phyloP scores from a whole-genome alignment of 1,284 basidiomycete species.

The Austroboletus niveus region DNA sequence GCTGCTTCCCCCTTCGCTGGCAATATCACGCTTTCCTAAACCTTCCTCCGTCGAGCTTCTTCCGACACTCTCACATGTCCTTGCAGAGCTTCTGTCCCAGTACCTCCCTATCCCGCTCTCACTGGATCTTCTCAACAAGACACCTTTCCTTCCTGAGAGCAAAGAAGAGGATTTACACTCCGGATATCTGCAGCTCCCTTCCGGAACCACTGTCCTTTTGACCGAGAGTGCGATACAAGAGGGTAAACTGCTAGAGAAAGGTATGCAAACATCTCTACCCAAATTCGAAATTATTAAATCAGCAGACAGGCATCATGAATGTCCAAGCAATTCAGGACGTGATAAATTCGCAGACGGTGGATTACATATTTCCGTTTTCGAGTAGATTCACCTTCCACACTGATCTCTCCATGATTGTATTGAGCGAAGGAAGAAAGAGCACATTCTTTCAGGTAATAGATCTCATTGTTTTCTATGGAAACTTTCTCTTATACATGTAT shows the following conservation, averaged over 20 bases:
- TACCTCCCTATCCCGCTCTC: slow-evolving; percentile 52
- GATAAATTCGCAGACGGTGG: slow-evolving; percentile 67
- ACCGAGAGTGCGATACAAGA: slow-evolving; percentile 70
- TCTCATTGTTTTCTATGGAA: not conserved
- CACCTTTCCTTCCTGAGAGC: slow-evolving; percentile 62
- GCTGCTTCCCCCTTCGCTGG: slow-evolving; percentile 67
- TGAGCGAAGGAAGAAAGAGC: slow-evolving; percentile 67
- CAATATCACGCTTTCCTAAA: slow-evolving; percentile 59
- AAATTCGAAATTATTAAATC: not conserved
- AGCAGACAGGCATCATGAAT: slow-evolving; percentile 59
- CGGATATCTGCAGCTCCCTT: slow-evolving; percentile 72
- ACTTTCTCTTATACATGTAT: not conserved
- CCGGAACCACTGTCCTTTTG: slow-evolving; percentile 60
- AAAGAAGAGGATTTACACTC: slow-evolving; percentile 73
- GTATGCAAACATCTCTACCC: slow-evolving; percentile 31
- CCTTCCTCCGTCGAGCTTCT: slow-evolving; percentile 33
- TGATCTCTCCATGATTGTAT: slow-evolving; percentile 64
- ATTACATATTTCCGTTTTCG: slow-evolving; percentile 76
- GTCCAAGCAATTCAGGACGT: slow-evolving; percentile 68
- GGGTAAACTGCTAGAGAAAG: slow-evolving; percentile 61
- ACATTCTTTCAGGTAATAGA: slow-evolving; percentile 59
- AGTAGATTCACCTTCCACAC: slow-evolving; percentile 75
- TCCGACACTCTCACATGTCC: slow-evolving; percentile 51
- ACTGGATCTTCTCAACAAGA: slow-evolving; percentile 60
- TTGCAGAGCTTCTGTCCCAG: slow-evolving; percentile 56